Evolutionary conservation across 2,329 filamentous ascomycete genomes (phyloP).

Genomic region (Ophiosphaerella herpotricha): DNA sequence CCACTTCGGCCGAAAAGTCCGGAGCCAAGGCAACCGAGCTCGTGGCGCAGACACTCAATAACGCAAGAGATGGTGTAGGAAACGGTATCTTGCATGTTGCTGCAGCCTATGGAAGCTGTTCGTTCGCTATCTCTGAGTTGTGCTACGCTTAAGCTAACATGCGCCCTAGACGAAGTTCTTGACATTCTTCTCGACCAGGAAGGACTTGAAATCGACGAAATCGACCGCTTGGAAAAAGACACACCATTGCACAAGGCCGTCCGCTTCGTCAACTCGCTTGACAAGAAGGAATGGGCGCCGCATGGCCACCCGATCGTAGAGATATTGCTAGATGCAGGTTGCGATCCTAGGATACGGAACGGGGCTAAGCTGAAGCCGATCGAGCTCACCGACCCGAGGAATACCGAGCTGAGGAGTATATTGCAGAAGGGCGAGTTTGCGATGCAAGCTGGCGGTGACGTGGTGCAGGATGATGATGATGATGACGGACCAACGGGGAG

Average conservation of each 20-base stretch:
- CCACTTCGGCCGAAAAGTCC: constrained; percentile 51
- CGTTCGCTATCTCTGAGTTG: constrained; percentile 38
- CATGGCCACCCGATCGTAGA: constrained; percentile 71
- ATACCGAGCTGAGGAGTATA: constrained; percentile 63
- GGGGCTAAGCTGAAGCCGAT: constrained; percentile 72
- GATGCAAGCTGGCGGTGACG: constrained; percentile 53
- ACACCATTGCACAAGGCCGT: constrained; percentile 81
- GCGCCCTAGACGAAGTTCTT: constrained; percentile 70
- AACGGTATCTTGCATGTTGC: constrained; percentile 90
- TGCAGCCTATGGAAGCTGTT: constrained; percentile 83
- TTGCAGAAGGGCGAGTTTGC: constrained; percentile 75
- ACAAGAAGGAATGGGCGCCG: constrained; percentile 66
- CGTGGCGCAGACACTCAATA: constrained; percentile 80
- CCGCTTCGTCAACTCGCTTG: constrained; percentile 73
- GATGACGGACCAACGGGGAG: constrained; percentile 54
- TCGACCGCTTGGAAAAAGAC: constrained; percentile 72
- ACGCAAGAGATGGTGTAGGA: constrained; percentile 81
- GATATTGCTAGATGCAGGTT: constrained; percentile 83
- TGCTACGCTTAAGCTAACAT: constrained; percentile 5
- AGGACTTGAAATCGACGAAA: constrained; percentile 81
- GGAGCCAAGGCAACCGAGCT: constrained; percentile 61
- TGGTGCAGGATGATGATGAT: constrained; percentile 54
- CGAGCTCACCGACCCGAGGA: constrained; percentile 75
- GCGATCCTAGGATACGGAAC: constrained; percentile 67
- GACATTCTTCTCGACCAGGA: constrained; percentile 83